These are phyloP conservation scores for Fusarium sulawesiense DNA, from an alignment of 2,329 filamentous ascomycete genomes.

Conservation along the genomic window DNA sequence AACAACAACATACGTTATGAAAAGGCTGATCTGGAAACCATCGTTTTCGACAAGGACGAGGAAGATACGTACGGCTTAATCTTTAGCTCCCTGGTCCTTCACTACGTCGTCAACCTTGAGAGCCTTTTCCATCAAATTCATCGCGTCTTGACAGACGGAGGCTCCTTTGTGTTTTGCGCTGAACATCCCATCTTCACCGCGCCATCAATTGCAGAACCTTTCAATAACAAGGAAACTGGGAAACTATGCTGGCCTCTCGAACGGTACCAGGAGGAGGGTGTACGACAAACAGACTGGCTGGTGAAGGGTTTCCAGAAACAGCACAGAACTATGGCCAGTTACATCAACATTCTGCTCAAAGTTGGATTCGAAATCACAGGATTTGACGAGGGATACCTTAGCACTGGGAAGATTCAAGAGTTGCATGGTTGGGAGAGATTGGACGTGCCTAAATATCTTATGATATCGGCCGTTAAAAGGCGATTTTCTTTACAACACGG, in stretches of 20 bases:
- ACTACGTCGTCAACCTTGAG: background rate
- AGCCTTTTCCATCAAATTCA: background rate
- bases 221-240: background rate
- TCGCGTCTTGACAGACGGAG: background rate
- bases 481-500: too few species aligned
- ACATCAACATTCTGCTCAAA: background rate
- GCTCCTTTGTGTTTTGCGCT: background rate
- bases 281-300: background rate
- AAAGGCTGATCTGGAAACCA: background rate
- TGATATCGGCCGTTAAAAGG: background rate
- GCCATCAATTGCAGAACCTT: background rate
- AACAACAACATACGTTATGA: background rate
- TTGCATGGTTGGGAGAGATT: background rate
- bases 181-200: background rate
- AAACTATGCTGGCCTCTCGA: background rate
- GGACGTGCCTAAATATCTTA: background rate
- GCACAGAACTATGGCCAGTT: background rate
- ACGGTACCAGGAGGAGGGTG: background rate
- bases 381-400: background rate
- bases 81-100: background rate
- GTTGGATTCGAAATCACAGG: background rate
- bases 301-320: background rate
- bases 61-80: background rate
- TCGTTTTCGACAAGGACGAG: background rate
- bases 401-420: fast-evolving